Percentiles rank a stretch among this genome's conserved stretches.
Evolutionary conservation across 768 basidiomycete genomes (phyloP).

Genomic region (Rhodosporidiobolus sp.): DNA sequence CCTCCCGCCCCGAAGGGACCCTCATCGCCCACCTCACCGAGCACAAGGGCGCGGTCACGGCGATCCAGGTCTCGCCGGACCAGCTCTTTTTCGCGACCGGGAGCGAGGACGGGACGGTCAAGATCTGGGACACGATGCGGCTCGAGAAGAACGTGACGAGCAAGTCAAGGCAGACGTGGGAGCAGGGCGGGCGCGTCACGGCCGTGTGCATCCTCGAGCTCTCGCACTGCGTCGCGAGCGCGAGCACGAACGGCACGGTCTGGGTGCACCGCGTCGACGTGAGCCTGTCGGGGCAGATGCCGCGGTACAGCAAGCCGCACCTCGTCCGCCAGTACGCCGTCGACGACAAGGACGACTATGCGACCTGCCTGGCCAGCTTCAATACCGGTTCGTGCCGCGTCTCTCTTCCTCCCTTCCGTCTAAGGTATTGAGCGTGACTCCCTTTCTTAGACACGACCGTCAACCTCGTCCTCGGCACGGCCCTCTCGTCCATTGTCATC

Average conservation of each 20-base stretch:
- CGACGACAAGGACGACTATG: slow-evolving; percentile 70
- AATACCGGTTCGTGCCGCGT: slow-evolving; percentile 61
- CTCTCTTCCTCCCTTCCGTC: neutral
- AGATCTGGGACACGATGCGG: slow-evolving; percentile 65
- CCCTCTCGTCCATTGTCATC: slow-evolving; percentile 68
- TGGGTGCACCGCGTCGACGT: slow-evolving; percentile 80
- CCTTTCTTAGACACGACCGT: slow-evolving; percentile 63
- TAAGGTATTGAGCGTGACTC: neutral
- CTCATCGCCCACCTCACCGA: slow-evolving; percentile 80
- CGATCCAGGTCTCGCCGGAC: slow-evolving; percentile 83
- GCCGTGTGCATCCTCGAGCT: slow-evolving; percentile 75
- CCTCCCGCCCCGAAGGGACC: slow-evolving; percentile 66
- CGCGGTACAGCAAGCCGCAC: slow-evolving; percentile 78
- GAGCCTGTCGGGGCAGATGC: slow-evolving; percentile 63
- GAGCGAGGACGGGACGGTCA: slow-evolving; percentile 52
- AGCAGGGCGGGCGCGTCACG: slow-evolving; percentile 65
- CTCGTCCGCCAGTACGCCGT: slow-evolving; percentile 76
- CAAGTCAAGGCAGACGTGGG: slow-evolving; percentile 55
- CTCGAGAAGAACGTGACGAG: slow-evolving; percentile 90
- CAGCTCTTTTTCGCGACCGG: slow-evolving; percentile 71
- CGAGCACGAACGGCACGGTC: slow-evolving; percentile 76
- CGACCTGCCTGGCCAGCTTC: slow-evolving; percentile 78
- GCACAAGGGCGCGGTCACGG: slow-evolving; percentile 74
- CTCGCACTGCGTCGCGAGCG: slow-evolving; percentile 78
- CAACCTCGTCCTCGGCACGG: slow-evolving; percentile 80